A percentile compares a stretch with the other conserved stretches of the same genome.
Conservation (phyloP, 495 filamentous ascomycete species). For the Astrothelium macrocarpum region DNA sequence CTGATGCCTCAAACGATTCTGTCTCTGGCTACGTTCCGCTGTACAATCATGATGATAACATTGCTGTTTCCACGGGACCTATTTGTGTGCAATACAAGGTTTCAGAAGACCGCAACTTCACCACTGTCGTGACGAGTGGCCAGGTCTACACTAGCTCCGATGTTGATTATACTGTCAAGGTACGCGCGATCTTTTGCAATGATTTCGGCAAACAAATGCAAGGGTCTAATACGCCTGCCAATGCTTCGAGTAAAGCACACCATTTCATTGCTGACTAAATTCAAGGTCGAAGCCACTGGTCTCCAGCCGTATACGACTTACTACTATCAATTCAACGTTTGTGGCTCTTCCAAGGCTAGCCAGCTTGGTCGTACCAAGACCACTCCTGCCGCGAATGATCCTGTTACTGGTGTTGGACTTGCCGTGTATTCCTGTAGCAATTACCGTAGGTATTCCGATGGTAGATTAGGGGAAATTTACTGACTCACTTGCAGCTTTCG, state of each 20-base stretch:
- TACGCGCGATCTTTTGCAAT: slow-evolving; percentile 16
- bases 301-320: slow-evolving; percentile 50
- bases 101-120: slow-evolving; percentile 31
- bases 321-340: slow-evolving; percentile 39
- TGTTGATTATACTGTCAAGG: slow-evolving; percentile 62
- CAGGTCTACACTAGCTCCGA: slow-evolving; percentile 53
- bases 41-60: slow-evolving; percentile 47
- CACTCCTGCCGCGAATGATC: slow-evolving; percentile 26
- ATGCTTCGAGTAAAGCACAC: background rate
- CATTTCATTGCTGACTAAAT: slow-evolving; percentile 14
- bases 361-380: slow-evolving; percentile 35
- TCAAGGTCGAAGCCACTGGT: slow-evolving; percentile 48
- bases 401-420: slow-evolving; percentile 26
- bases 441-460: slow-evolving; percentile 23
- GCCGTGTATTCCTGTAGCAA: slow-evolving; percentile 36
- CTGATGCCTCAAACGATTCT: slow-evolving; percentile 47
- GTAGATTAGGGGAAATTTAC: background rate
- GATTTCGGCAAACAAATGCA: background rate
- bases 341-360: slow-evolving; percentile 29
- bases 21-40: slow-evolving; percentile 44
- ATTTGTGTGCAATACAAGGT: slow-evolving; percentile 52
- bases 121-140: slow-evolving; percentile 37
- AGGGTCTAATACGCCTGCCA: background rate
- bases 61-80: slow-evolving; percentile 46
- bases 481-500: slow-evolving; percentile 33